Percentiles rank a stretch among this genome's conserved stretches.
phyloP scores from a whole-genome alignment of 495 filamentous ascomycete genomes.

The Tuber magnatum region DNA sequence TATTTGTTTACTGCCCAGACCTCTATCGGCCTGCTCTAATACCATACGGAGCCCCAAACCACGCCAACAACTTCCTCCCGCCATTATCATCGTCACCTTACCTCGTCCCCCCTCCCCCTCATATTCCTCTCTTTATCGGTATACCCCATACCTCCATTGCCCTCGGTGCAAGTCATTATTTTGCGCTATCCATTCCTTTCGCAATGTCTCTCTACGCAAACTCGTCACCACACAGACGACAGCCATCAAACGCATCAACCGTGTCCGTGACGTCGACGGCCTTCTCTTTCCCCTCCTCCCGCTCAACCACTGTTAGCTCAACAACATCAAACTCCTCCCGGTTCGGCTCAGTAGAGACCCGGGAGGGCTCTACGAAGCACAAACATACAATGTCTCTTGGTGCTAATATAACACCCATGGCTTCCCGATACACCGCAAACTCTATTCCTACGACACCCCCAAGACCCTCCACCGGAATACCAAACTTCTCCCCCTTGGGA shows the following conservation, averaged over 20 bases:
- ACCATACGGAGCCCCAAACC: not conserved
- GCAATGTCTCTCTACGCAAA: slow-evolving; percentile 38
- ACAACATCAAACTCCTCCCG: slow-evolving; percentile 38
- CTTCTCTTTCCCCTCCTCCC: slow-evolving; percentile 40
- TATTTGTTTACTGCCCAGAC: slow-evolving; percentile 1
- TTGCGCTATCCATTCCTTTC: slow-evolving; percentile 6
- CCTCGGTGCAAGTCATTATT: slow-evolving; percentile 1
- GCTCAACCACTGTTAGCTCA: slow-evolving; percentile 38
- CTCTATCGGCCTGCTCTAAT: not conserved
- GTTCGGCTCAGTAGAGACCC: slow-evolving; percentile 31
- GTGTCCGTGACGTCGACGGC: slow-evolving; percentile 30
- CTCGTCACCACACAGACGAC: slow-evolving; percentile 38
- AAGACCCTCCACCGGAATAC: slow-evolving; percentile 18
- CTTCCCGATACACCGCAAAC: slow-evolving; percentile 35
- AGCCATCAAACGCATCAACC: slow-evolving; percentile 40
- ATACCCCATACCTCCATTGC: slow-evolving; percentile 11
- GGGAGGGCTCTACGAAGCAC: slow-evolving; percentile 20
- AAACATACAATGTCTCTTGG: slow-evolving; percentile 35
- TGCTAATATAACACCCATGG: slow-evolving; percentile 17
- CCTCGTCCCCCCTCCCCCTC: not conserved
- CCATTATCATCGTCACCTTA: slow-evolving; percentile 8
- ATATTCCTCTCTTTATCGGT: slow-evolving; percentile 6
- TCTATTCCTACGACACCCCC: slow-evolving; percentile 28
- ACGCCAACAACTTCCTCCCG: not conserved
- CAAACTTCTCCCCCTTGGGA: slow-evolving; percentile 19